Conservation (phyloP, 2,329 filamentous ascomycete genomes). For the Exophiala xenobiotica region DNA sequence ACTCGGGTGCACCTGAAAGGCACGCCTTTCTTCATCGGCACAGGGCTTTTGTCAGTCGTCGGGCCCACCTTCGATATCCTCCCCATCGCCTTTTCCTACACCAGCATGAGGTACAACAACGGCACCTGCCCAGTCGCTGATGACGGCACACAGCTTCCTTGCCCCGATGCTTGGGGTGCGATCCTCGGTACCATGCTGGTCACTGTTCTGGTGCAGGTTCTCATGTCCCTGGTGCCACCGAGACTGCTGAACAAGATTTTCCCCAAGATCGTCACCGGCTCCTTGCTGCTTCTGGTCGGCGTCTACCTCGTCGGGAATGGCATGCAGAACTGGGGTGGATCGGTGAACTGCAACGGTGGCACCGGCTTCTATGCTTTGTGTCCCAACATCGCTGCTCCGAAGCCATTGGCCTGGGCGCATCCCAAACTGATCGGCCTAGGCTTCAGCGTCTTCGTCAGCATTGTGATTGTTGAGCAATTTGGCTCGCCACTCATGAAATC, state of each 20-base stretch:
- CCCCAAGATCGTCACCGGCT: conserved; percentile 75
- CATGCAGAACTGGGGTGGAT: conserved; percentile 74
- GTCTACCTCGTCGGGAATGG: conserved; percentile 69
- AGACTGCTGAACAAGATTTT: conserved; percentile 69
- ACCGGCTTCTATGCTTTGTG: conserved; percentile 67
- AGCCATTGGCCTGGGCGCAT: conserved; percentile 73
- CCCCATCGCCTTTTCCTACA: conserved; percentile 68
- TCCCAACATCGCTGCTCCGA: conserved; percentile 66
- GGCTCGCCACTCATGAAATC: conserved; percentile 84
- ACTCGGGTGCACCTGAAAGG: conserved; percentile 70
- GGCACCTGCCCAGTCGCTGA: conserved; percentile 63
- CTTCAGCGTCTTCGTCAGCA: conserved; percentile 76
- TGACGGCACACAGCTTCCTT: conserved; percentile 67
- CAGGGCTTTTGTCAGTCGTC: conserved; percentile 76
- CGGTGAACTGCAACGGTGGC: conserved; percentile 46
- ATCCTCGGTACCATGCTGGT: conserved; percentile 68
- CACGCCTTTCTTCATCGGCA: conserved; percentile 75
- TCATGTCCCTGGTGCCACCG: conserved; percentile 72
- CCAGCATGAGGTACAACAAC: conserved; percentile 70
- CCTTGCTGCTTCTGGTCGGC: conserved; percentile 69
- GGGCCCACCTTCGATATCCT: conserved; percentile 77
- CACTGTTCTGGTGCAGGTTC: conserved; percentile 68
- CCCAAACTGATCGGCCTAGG: conserved; percentile 77
- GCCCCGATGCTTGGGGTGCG: conserved; percentile 73
- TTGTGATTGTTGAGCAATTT: conserved; percentile 77